Conservation (phyloP, 257 asterid genomes). For the Solanum rostratum region DNA sequence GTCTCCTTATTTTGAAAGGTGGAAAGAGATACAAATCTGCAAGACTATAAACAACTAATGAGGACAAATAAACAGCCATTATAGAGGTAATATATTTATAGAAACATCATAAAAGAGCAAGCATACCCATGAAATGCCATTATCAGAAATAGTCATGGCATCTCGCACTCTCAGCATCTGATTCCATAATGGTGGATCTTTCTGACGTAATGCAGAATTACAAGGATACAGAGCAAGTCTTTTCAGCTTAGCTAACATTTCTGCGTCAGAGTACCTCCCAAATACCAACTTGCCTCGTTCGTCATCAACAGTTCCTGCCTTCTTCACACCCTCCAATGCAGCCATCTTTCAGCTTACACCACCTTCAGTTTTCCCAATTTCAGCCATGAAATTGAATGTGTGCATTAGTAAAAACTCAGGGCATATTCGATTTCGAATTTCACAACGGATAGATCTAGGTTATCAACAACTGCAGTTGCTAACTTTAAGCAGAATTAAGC, state of each 20-base stretch:
- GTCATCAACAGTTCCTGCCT: conserved; percentile 9
- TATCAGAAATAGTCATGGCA: conserved; percentile 33
- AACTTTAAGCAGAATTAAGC: background rate
- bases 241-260: conserved; percentile 46
- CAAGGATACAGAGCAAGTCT: conserved; percentile 55
- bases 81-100: background rate
- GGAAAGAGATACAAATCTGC: background rate
- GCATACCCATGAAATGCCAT: conserved; percentile 53
- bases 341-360: conserved; percentile 23
- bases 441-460: background rate
- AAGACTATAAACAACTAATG: background rate
- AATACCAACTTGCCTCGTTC: conserved; percentile 21
- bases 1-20: background rate
- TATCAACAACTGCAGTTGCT: background rate
- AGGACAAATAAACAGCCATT: background rate
- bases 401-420: background rate
- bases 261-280: conserved; percentile 47
- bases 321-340: conserved; percentile 17
- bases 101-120: background rate
- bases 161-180: conserved; percentile 45
- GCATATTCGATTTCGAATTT: background rate
- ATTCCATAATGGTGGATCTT: conserved; percentile 35
- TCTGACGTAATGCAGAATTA: conserved; percentile 17
- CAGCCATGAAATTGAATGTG: conserved; percentile 18
- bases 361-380: background rate